These are phyloP conservation scores for Closterium sp. DNA, from an alignment of 139 green algal genomes.

Conservation along the genomic window DNA sequence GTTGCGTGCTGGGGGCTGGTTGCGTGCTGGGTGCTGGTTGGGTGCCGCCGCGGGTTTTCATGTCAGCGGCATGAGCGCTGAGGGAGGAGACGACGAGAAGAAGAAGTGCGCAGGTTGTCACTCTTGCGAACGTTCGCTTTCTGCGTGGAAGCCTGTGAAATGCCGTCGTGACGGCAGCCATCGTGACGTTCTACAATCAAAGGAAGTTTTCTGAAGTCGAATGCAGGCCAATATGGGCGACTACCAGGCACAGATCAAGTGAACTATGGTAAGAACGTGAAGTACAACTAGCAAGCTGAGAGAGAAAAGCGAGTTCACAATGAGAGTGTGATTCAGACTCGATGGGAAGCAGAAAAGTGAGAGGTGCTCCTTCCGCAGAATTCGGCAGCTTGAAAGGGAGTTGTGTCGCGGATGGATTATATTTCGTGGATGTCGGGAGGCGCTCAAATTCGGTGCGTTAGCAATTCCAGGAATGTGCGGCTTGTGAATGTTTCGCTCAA, in stretches of 20 bases:
- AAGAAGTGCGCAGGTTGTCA: background rate
- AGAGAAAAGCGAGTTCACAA: no score
- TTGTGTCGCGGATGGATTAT: no score
- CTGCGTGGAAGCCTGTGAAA: background rate
- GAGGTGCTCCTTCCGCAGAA: no score
- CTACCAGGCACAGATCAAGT: no score
- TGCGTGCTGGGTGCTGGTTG: background rate
- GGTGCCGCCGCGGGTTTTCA: background rate
- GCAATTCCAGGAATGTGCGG: background rate
- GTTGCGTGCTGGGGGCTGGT: background rate
- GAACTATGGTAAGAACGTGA: no score
- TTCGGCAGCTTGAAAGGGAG: no score
- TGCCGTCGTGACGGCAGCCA: background rate
- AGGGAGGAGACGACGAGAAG: background rate
- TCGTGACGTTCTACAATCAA: background rate
- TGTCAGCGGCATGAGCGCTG: background rate
- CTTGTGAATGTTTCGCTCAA: background rate
- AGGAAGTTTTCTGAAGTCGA: background rate
- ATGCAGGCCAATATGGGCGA: background rate
- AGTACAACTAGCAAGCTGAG: no score
- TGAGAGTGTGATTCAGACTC: no score
- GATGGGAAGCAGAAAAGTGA: no score
- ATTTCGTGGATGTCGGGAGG: no score
- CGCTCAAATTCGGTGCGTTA: no score
- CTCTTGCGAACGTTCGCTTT: background rate